These are phyloP conservation scores for Sphagnum tenellum DNA, from an alignment of 225 moss, liverwort and hornwort species.

Conservation along the genomic window DNA sequence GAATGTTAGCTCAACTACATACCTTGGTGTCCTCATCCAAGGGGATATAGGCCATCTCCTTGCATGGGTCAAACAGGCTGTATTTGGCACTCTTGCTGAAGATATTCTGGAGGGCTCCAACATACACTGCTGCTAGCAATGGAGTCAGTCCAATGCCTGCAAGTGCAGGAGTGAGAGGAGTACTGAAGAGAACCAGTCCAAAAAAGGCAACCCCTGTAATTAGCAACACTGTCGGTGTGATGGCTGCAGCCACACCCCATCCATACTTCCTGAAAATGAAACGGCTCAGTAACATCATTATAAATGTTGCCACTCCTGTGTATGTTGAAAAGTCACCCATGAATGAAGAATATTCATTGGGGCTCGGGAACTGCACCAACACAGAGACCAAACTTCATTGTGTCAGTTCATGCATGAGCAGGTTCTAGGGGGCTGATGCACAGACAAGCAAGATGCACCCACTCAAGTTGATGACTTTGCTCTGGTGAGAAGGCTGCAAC, in stretches of 20 bases:
- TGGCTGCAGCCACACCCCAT: conserved; percentile 96
- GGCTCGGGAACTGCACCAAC: conserved; percentile 79
- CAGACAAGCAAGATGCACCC: no score
- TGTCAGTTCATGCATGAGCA: no score
- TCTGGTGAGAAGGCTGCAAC: no score
- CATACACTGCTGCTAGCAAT: conserved; percentile 89
- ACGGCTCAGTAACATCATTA: conserved; percentile 98
- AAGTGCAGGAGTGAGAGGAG: conserved; percentile 71
- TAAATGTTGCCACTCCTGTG: conserved; percentile 91
- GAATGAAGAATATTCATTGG: conserved; percentile 95
- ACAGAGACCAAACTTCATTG: no score
- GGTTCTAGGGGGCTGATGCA: no score
- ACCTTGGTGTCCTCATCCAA: conserved; percentile 99
- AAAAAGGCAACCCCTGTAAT: conserved; percentile 95
- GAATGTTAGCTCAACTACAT: neutral
- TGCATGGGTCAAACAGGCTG: conserved; percentile 98
- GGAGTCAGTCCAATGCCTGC: conserved; percentile 80
- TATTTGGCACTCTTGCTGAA: conserved; percentile 99
- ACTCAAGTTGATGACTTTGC: no score
- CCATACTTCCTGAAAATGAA: conserved; percentile 96
- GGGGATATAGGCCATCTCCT: conserved; percentile 99
- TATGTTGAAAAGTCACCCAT: conserved; percentile 98
- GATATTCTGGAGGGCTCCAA: conserved; percentile 95
- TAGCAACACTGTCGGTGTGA: conserved; percentile 87
- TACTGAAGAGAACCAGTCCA: conserved; percentile 81